A percentile compares a stretch with the other conserved stretches of the same genome.
These are phyloP conservation scores for Amaranthus cruentus DNA, from an alignment of 148 eudicot genomes.

Conservation along the genomic window DNA sequence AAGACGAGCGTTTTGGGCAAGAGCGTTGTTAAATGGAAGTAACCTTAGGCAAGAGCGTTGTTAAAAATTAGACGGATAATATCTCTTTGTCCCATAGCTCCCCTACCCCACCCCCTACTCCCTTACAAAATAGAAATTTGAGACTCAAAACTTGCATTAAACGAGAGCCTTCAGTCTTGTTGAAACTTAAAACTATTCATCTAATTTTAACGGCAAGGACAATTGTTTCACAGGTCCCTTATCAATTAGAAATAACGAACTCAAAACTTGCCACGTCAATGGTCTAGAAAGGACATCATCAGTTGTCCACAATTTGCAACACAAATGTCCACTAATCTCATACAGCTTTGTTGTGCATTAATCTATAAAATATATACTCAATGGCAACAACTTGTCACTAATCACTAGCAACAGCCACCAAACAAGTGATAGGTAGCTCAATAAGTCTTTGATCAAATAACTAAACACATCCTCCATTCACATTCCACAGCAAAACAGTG, in stretches of 20 bases:
- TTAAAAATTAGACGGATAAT: no score
- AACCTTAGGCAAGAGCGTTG: no score
- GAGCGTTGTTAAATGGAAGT: no score
- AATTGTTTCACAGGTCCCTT: not conserved
- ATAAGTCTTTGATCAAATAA: not conserved
- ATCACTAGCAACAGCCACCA: not conserved
- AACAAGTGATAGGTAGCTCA: not conserved
- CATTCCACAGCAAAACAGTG: conserved; percentile 1
- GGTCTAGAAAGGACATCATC: not conserved
- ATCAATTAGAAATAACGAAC: not conserved
- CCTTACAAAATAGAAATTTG: no score
- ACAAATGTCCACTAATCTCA: not conserved
- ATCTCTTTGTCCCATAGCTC: not conserved
- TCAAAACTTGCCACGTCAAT: not conserved
- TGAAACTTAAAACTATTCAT: not conserved
- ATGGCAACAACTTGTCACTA: no score
- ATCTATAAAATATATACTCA: not conserved
- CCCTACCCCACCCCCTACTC: not conserved
- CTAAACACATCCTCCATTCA: not conserved
- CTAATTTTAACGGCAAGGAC: not conserved
- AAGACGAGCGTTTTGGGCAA: no score
- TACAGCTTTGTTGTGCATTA: not conserved
- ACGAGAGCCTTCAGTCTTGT: not conserved
- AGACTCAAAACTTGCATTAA: not conserved
- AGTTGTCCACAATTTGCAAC: not conserved